Conservation (phyloP, 495 filamentous ascomycete species). For the Penicillium antarcticum region DNA sequence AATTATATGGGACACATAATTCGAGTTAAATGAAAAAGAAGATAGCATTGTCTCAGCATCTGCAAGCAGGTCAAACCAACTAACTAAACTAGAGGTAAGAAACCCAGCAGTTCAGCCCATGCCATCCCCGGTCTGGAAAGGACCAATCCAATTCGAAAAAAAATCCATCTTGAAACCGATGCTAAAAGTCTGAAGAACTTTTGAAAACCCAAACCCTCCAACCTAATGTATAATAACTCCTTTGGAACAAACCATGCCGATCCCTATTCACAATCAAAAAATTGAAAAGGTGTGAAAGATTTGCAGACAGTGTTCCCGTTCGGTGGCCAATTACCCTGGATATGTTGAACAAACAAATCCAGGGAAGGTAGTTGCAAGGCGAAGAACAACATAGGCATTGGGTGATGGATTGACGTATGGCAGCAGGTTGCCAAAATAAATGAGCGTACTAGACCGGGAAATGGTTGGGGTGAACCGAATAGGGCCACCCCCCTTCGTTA, state of each 20-base stretch:
- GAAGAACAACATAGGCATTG: constrained; percentile 3
- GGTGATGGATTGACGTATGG: constrained; percentile 3
- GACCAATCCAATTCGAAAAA: constrained; percentile 4
- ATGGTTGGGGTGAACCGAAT: constrained; percentile 24
- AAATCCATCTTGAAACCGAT: constrained; percentile 19
- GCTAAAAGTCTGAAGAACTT: constrained; percentile 23
- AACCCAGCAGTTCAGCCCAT: neutral
- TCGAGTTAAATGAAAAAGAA: neutral
- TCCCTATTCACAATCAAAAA: constrained; percentile 9
- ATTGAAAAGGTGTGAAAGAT: constrained; percentile 3
- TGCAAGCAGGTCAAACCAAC: neutral
- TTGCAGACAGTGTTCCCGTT: constrained; percentile 3
- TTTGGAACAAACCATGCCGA: constrained; percentile 17
- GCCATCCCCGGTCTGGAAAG: neutral
- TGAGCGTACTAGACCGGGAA: constrained; percentile 5
- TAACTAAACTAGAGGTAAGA: constrained; percentile 9
- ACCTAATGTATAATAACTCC: constrained; percentile 16
- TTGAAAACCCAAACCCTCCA: constrained; percentile 13
- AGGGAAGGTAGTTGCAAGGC: constrained; percentile 15
- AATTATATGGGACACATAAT: neutral
- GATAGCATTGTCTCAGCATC: neutral
- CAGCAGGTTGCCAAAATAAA: constrained; percentile 12
- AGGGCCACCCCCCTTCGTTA: constrained; percentile 28
- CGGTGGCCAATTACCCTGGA: neutral
- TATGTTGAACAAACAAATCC: constrained; percentile 2